These are phyloP conservation scores for Fomitopsis serialis DNA, from an alignment of 768 basidiomycete genomes.

Conservation along the genomic window DNA sequence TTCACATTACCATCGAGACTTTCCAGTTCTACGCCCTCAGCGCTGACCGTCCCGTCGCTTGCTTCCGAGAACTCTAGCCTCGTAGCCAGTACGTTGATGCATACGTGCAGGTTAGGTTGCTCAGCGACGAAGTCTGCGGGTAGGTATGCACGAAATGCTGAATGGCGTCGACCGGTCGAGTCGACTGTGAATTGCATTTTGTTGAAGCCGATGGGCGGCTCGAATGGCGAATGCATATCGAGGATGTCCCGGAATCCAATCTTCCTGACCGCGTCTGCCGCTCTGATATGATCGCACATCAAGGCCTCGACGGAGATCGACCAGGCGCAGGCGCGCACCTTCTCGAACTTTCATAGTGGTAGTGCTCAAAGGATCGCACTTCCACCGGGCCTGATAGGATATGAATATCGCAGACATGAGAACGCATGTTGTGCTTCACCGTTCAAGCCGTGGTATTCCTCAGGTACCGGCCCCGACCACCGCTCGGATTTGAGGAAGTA, in stretches of 20 bases:
- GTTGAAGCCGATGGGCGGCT: neutral
- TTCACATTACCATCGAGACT: neutral
- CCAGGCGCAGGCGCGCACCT: neutral
- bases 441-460: neutral
- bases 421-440: neutral
- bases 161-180: neutral
- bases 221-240: neutral
- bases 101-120: neutral
- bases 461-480: neutral
- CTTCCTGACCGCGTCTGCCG: neutral
- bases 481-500: constrained; percentile 31
- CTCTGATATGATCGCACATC: neutral
- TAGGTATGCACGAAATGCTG: neutral
- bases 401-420: neutral
- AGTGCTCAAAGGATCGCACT: neutral
- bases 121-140: neutral
- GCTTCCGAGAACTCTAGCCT: neutral
- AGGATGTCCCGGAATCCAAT: neutral
- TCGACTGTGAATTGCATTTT: neutral
- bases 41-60: neutral
- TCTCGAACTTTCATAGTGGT: neutral
- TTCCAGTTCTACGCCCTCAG: neutral
- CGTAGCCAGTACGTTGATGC: neutral
- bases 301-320: neutral
- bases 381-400: neutral